Conservation (phyloP, 106 monocot species). For the Dioscorea alata region DNA sequence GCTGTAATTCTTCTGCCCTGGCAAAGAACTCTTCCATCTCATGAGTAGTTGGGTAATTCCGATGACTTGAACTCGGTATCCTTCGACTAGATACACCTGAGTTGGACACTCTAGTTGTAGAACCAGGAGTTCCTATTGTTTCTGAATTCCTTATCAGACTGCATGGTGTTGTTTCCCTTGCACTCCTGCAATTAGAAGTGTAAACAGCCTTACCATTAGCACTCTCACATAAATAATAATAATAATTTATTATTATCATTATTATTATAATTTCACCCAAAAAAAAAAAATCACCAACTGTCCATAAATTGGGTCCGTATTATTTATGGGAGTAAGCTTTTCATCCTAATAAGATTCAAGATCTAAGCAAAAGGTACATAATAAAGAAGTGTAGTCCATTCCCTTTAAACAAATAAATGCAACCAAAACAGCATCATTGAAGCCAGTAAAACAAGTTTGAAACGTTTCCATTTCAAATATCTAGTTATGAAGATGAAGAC, state of each 20-base stretch:
- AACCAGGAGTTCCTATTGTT: constrained; percentile 23
- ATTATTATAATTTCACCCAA: no score
- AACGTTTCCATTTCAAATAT: no score
- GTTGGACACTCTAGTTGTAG: constrained; percentile 19
- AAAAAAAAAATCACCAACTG: no score
- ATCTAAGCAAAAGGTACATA: not conserved
- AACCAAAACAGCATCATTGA: not conserved
- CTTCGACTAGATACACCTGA: constrained; percentile 19
- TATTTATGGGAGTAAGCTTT: not conserved
- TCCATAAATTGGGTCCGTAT: not conserved
- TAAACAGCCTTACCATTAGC: no score
- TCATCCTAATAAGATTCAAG: not conserved
- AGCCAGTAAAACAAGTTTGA: not conserved
- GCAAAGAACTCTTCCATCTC: constrained; percentile 63
- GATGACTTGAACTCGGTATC: not conserved
- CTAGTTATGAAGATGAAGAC: no score
- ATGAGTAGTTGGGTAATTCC: constrained; percentile 20
- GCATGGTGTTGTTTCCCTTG: constrained; percentile 50
- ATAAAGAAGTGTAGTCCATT: not conserved
- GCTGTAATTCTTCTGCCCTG: constrained; percentile 31
- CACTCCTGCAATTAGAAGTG: constrained; percentile 8
- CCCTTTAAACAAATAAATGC: not conserved
- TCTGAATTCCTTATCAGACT: constrained; percentile 37
- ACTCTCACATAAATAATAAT: no score
- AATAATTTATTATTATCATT: no score